Evolutionary conservation across 495 filamentous ascomycete genomes (phyloP), one percentile per base, ranked within the genome.

Genomic region (Annulohypoxylon maeteangense): DNA sequence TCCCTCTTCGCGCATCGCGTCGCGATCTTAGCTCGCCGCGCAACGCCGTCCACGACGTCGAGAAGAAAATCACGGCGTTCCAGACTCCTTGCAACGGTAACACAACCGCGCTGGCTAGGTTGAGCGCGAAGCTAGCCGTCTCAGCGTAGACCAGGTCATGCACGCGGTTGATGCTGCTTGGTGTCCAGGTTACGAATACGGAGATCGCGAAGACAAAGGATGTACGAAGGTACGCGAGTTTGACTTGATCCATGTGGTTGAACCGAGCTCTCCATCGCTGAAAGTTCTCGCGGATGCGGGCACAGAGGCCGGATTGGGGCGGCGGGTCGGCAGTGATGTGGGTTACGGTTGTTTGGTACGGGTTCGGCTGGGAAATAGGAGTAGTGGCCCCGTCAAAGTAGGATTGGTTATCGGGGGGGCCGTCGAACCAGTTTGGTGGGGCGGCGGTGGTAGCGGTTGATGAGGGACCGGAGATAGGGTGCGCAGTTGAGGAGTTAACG

Each of bases 51-150:
- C 79, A 82, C 29, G 75, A 86, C 1, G 91, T 92, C 4, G 87
- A 87, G 45, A 90, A 82, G 77, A 93, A 96, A 48, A 96, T 92
- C 20, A 93, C 78, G 22, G 89, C 87, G 72, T 95, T 97, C 90
- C 92, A 94, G 59, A 95, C 89, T 10, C 93, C 93, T 75, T 96
- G 93, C 0, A 93, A 78, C 0, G 93, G 93, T n/a, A 96, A 81
- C 0, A 96, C 92, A 32, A 93, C 81, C 1, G 90, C 87, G 11
- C 90, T 88, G 2, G 86, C 84, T 36, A 92, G 86, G 72, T 93
- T 92, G 18, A 96, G 84, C 4, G 79, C 82, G 74, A 91, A 97
- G 66, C 82, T 86, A 32, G 87, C 81, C 2, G 81, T 63, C 10
- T 83, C 71, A 0, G 90, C 90, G 69, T 88, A 78, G 3, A 84